A percentile compares a stretch with the other conserved stretches of the same genome.
These are phyloP conservation scores for Hypoxylon fuscum DNA, from an alignment of 495 filamentous ascomycete genomes.

Conservation along the genomic window DNA sequence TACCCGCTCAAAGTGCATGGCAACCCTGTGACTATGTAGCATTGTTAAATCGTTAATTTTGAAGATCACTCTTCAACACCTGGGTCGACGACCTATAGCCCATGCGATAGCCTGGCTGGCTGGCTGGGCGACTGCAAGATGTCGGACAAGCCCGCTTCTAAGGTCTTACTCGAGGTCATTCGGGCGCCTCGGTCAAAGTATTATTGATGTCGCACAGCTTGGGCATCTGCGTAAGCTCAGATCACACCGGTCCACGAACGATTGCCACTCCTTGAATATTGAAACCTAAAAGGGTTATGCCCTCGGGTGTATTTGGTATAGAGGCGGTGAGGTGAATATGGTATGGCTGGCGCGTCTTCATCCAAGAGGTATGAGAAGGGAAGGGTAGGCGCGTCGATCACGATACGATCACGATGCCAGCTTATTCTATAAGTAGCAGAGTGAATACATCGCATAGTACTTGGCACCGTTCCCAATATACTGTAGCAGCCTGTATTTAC, in stretches of 20 bases:
- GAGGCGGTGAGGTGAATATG: slow-evolving; percentile 19
- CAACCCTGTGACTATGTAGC: slow-evolving; percentile 28
- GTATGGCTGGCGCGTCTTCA: background rate
- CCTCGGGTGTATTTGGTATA: slow-evolving; percentile 22
- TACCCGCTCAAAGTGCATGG: slow-evolving; percentile 16
- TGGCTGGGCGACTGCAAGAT: too few species aligned
- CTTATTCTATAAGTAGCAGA: background rate
- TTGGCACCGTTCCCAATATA: slow-evolving; percentile 12
- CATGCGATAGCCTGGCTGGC: too few species aligned
- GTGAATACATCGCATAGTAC: slow-evolving; percentile 4
- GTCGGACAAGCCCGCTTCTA: too few species aligned
- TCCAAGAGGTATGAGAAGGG: slow-evolving; percentile 12
- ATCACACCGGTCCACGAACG: slow-evolving; percentile 32
- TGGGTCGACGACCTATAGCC: too few species aligned
- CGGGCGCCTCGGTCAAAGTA: slow-evolving; percentile 14
- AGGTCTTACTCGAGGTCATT: too few species aligned
- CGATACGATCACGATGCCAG: background rate
- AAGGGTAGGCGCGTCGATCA: slow-evolving; percentile 16
- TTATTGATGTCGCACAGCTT: slow-evolving; percentile 21
- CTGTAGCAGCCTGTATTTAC: background rate
- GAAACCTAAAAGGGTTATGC: slow-evolving; percentile 21
- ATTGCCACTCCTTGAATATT: slow-evolving; percentile 27
- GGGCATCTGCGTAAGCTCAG: slow-evolving; percentile 28
- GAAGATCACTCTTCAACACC: slow-evolving; percentile 4
- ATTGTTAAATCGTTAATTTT: slow-evolving; percentile 3